A percentile compares a stretch with the other conserved stretches of the same genome.
Conservation (phyloP, 345 rosid genomes). For the Pugionium dolabratum region DNA sequence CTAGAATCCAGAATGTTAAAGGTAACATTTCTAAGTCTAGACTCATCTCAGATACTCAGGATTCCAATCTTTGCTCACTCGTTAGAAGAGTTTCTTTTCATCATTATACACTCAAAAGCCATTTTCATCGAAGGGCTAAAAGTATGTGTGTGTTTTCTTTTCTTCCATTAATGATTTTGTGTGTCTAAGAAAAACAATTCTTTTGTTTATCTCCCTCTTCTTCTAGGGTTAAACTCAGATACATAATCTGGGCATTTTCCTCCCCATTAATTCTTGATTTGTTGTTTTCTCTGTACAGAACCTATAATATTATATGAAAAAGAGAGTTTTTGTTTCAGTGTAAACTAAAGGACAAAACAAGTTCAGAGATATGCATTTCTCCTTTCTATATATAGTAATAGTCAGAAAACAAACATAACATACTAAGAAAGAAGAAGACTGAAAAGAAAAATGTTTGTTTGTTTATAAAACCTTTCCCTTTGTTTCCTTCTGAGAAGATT, state of each 20-base stretch:
- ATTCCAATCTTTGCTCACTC: too few species aligned
- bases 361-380: slow-evolving; percentile 35
- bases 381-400: slow-evolving; percentile 37
- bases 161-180: slow-evolving; percentile 21
- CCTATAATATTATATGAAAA: slow-evolving; percentile 34
- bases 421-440: slow-evolving; percentile 12
- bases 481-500: too few species aligned
- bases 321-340: slow-evolving; percentile 38
- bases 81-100: slow-evolving; percentile 9
- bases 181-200: slow-evolving; percentile 34
- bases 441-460: background rate
- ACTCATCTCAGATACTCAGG: slow-evolving; percentile 46
- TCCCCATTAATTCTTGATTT: slow-evolving; percentile 34
- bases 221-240: slow-evolving; percentile 34
- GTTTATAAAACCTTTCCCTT: too few species aligned
- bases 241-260: slow-evolving; percentile 34
- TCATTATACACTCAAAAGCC: slow-evolving; percentile 20
- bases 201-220: slow-evolving; percentile 28
- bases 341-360: slow-evolving; percentile 11
- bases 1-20: slow-evolving; percentile 62
- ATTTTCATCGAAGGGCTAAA: slow-evolving; percentile 22
- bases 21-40: slow-evolving; percentile 68
- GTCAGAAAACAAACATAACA: slow-evolving; percentile 10
- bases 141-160: slow-evolving; percentile 26
- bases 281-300: slow-evolving; percentile 44